Base-by-base conservation (phyloP, 768 basidiomycete species). In the Termitomyces sp. region DNA sequence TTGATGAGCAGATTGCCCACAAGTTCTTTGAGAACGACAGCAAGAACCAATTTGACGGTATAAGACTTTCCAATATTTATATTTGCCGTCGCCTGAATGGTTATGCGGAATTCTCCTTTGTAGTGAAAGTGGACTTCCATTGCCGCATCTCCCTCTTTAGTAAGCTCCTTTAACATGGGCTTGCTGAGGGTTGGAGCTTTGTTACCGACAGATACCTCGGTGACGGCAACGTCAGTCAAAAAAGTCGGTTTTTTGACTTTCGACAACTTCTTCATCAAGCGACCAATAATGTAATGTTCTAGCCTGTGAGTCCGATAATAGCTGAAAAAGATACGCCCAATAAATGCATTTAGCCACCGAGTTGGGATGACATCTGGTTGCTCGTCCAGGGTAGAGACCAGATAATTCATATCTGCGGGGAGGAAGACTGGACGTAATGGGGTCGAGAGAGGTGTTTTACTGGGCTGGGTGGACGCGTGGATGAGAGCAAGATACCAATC, bases 151-250 rank as follows among this genome's bases (percentile, higher is more conserved):
- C 97, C 97, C 58, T 97, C 94, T 64, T 88, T 87, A 1, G 94
- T 96, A 56, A 98, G 85, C 67, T 98, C 94, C 75, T 98, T 98
- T 57, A 99, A 79, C 96, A 98, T 98, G 3, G 97, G 97, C 64
- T 95, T 96, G 79, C 89, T 93, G 62, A 98, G 81, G 63, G 89
- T 89, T 3, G 95, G 93, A 0, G 91, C 81, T 55, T 78, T 86
- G 65, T 85, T 84, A 10, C 96, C 96, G 51, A 97, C 88, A 43
- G 90, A 88, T 51, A 96, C 95, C 62, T 96, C 91, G 38, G 88
- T 88, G 46, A 98, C 91, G 40, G 86, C 80, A 56, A 98, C 80
- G 61, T 95, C 91, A 4, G 87, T 82, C 43, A 98, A 82, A 71
- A 95, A 94, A 3, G 81, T 74, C 1, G 96, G 96, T 4, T 88